Conservation (phyloP, 2,329 filamentous ascomycete species). For the Clonostachys solani region DNA sequence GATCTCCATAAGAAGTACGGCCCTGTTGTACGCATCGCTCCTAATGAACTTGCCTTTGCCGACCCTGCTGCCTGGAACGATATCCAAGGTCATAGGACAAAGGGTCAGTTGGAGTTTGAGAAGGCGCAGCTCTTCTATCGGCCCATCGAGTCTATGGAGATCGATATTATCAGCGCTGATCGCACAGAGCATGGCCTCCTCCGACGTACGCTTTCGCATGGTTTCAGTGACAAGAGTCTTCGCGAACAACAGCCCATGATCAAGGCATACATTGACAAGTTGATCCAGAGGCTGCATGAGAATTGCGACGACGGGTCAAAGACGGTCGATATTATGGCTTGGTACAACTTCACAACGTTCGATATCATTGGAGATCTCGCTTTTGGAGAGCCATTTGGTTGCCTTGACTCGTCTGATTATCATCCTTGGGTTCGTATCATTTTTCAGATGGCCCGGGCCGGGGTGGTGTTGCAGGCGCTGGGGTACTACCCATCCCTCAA, state of each 20-base stretch:
- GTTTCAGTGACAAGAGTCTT: slow-evolving; percentile 13
- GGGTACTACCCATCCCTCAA: neutral
- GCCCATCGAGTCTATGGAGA: neutral
- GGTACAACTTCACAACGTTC: slow-evolving; percentile 11
- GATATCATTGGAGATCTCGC: slow-evolving; percentile 10
- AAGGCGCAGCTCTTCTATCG: neutral
- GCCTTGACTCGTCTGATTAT: slow-evolving; percentile 5
- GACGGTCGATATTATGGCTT: slow-evolving; percentile 9
- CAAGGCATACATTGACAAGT: slow-evolving; percentile 14
- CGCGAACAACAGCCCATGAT: slow-evolving; percentile 22
- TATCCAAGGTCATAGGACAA: slow-evolving; percentile 3
- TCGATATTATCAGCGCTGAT: neutral
- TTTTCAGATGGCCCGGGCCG: neutral
- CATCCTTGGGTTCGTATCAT: slow-evolving; percentile 8
- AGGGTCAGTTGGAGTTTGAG: neutral
- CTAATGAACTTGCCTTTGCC: slow-evolving; percentile 31
- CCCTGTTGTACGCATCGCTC: slow-evolving; percentile 30
- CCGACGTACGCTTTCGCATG: neutral
- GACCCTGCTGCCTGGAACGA: slow-evolving; percentile 8
- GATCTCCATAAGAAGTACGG: slow-evolving; percentile 18
- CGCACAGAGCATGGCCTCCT: neutral
- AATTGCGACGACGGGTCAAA: neutral
- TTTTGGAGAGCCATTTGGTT: slow-evolving; percentile 13
- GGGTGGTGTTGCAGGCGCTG: neutral
- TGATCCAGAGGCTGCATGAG: slow-evolving; percentile 10